Conservation (phyloP, 441 rosid species). For the Omphalea diandra region DNA sequence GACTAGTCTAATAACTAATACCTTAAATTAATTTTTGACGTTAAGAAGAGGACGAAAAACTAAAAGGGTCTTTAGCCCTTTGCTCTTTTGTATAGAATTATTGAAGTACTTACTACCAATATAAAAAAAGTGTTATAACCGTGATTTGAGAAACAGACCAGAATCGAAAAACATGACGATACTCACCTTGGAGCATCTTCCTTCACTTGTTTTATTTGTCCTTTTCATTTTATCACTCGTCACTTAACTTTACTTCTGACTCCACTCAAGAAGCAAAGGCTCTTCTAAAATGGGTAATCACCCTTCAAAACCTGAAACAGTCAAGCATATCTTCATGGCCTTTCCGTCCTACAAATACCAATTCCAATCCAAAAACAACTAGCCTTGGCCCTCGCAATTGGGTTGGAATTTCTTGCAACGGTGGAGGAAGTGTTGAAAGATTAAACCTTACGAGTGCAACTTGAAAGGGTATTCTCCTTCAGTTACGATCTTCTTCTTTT, state of each 20-base stretch:
- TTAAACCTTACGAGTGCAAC: constrained; percentile 32
- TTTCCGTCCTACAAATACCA: constrained; percentile 12
- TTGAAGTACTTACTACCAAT: no score
- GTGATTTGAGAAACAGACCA: neutral
- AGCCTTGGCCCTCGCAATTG: constrained; percentile 35
- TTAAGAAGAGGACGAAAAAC: no score
- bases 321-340: constrained; percentile 29
- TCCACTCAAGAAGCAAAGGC: constrained; percentile 29
- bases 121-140: no score
- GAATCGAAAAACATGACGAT: neutral
- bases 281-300: constrained; percentile 40
- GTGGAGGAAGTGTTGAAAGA: constrained; percentile 11
- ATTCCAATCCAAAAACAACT: neutral
- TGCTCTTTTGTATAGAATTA: no score
- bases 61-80: no score
- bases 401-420: constrained; percentile 38
- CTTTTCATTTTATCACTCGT: neutral
- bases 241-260: constrained; percentile 1
- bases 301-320: constrained; percentile 16
- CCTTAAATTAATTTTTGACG: no score
- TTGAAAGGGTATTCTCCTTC: constrained; percentile 32
- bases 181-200: neutral
- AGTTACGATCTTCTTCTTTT: constrained; percentile 29
- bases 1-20: no score
- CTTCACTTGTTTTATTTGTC: neutral